Conservation (phyloP, 805 yeast species). For the Yamadazyma takamatsuzukensis region DNA sequence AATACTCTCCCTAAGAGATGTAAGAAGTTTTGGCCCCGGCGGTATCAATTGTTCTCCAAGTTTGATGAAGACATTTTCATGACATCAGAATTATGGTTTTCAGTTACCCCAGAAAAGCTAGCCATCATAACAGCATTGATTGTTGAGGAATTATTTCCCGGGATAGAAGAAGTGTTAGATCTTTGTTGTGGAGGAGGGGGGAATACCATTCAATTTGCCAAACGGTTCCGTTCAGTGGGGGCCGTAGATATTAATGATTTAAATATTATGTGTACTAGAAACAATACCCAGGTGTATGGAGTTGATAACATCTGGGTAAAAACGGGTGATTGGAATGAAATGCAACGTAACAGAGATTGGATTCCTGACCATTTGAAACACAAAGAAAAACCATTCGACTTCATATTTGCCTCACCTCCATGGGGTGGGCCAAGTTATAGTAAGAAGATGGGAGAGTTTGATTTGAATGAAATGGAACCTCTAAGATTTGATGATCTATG, state of each 20-base stretch:
- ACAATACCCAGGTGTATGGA: constrained; percentile 64
- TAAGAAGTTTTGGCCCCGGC: constrained; percentile 57
- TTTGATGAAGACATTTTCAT: constrained; percentile 68
- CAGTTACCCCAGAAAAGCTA: constrained; percentile 79
- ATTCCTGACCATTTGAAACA: constrained; percentile 22
- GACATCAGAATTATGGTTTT: constrained; percentile 76
- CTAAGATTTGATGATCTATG: constrained; percentile 45
- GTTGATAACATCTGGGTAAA: constrained; percentile 48
- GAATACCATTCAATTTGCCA: constrained; percentile 72
- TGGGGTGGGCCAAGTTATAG: constrained; percentile 80
- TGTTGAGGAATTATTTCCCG: constrained; percentile 48
- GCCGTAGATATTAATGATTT: constrained; percentile 61
- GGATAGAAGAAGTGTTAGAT: constrained; percentile 51
- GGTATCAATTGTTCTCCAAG: constrained; percentile 58
- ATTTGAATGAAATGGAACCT: constrained; percentile 46
- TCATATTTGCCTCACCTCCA: constrained; percentile 76
- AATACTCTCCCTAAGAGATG: constrained; percentile 37
- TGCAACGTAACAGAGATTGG: constrained; percentile 25
- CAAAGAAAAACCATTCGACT: constrained; percentile 36
- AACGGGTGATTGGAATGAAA: constrained; percentile 48
- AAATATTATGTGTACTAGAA: constrained; percentile 61
- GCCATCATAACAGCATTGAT: constrained; percentile 60
- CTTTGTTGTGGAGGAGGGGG: constrained; percentile 90
- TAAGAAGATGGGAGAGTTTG: constrained; percentile 34
- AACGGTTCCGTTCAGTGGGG: constrained; percentile 49